Percentiles rank a stretch among this genome's conserved stretches.
phyloP scores from a whole-genome alignment of 345 rosid genomes.

The Eucalyptus pauciflora region DNA sequence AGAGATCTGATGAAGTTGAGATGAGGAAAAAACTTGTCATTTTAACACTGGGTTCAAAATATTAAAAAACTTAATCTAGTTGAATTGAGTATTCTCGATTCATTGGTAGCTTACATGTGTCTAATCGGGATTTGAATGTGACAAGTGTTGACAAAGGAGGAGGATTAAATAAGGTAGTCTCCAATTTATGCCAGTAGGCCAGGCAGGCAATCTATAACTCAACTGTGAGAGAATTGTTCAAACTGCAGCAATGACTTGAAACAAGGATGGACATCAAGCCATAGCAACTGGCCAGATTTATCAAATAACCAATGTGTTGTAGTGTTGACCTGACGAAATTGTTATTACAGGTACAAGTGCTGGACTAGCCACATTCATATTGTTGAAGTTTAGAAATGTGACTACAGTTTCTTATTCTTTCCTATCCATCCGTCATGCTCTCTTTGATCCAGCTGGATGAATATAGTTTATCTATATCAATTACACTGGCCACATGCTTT shows the following conservation, averaged over 20 bases:
- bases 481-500: background rate
- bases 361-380: background rate
- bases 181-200: background rate
- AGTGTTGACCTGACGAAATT: background rate
- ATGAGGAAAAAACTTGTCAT: background rate
- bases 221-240: background rate
- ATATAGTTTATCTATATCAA: background rate
- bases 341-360: background rate
- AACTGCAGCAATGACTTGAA: background rate
- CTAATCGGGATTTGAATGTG: background rate
- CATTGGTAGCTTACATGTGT: background rate
- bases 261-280: background rate
- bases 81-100: background rate
- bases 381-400: background rate
- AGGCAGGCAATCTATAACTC: background rate
- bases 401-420: background rate
- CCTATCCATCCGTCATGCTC: background rate
- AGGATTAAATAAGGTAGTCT: background rate
- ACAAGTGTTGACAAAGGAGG: background rate
- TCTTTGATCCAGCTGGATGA: background rate
- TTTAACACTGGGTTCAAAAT: background rate
- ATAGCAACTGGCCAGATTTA: background rate
- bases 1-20: background rate
- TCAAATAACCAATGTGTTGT: background rate
- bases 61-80: background rate